phyloP scores from a whole-genome alignment of 805 yeast genomes.

The Candida nemodendra region DNA sequence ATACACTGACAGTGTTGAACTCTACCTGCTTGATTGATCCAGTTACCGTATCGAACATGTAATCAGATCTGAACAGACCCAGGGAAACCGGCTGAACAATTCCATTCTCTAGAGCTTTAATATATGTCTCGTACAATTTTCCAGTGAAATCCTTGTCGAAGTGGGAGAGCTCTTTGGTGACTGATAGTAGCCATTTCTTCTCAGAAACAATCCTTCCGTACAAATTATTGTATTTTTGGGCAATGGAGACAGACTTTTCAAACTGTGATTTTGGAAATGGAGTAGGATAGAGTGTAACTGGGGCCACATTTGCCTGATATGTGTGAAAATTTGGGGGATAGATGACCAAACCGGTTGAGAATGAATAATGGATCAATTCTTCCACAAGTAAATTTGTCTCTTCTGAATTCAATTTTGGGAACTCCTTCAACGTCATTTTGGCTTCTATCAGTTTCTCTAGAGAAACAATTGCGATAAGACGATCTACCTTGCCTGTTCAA shows the following conservation, averaged over 20 bases:
- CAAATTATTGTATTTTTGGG: conserved; percentile 65
- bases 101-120: conserved; percentile 46
- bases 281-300: conserved; percentile 88
- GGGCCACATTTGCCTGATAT: conserved; percentile 62
- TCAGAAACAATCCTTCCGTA: conserved; percentile 67
- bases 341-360: conserved; percentile 80
- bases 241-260: conserved; percentile 63
- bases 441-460: neutral
- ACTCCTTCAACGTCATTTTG: conserved; percentile 8
- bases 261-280: conserved; percentile 75
- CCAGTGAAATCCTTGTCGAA: conserved; percentile 82
- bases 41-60: conserved; percentile 59
- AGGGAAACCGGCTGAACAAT: conserved; percentile 65
- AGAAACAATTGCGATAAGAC: neutral
- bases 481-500: too few species aligned
- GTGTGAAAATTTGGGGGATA: conserved; percentile 57
- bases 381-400: conserved; percentile 15
- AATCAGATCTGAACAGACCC: conserved; percentile 90
- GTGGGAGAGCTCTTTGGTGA: conserved; percentile 51
- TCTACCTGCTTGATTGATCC: conserved; percentile 85
- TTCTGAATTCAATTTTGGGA: conserved; percentile 15
- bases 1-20: conserved; percentile 92
- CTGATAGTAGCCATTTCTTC: conserved; percentile 59
- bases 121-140: conserved; percentile 61
- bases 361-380: conserved; percentile 65